Base-by-base conservation (phyloP, 345 rosid genomes). In the Citrus trifoliata region DNA sequence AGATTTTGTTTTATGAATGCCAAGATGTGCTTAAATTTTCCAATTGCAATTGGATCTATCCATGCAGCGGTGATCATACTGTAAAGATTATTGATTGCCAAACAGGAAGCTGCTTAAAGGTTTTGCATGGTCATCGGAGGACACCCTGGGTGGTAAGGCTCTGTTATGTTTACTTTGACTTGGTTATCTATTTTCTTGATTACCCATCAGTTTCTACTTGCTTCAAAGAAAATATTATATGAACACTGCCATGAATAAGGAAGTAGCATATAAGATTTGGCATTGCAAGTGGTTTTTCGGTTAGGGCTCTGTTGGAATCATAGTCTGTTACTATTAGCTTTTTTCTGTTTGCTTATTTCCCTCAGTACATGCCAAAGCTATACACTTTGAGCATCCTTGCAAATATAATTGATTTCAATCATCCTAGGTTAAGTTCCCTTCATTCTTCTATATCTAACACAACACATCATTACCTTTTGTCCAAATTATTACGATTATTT, bases 91-190 rank as follows among this genome's bases (percentile, higher is more conserved):
- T 95, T 86, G 96, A 95, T 84, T 91, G 92, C 77, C 88, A 90
- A 83, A 93, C 91, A 67, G 99, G 98, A 80, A 88, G 85, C 79
- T 95, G 99, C 89, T 87, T 91, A 79, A 95, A 95, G 86, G 97
- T 93, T 75, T 86, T 95, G 86, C 88, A 80, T 32, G 99, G 99
- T 83, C 99, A 95, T 83, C 89, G 96, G 80, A 89, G 98, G 83
- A 95, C 99, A 46, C 99, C 99, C 3, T 95, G 99, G 99, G 99
- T 95, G 94, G 99, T 95, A 88, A 89, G 98, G 13, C 32, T 6
- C n/a, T 51, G 37, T 19, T 61, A 37, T 72, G 10, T 86, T 84
- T 86, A 91, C 51, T 46, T 46, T 46, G 51, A 46, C 51, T 12
- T 46, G 51, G 4, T 46, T 46, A 10, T 46, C 51, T 46, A 46